phyloP scores from a whole-genome alignment of 2,329 filamentous ascomycete genomes.

The Colletotrichum godetiae region DNA sequence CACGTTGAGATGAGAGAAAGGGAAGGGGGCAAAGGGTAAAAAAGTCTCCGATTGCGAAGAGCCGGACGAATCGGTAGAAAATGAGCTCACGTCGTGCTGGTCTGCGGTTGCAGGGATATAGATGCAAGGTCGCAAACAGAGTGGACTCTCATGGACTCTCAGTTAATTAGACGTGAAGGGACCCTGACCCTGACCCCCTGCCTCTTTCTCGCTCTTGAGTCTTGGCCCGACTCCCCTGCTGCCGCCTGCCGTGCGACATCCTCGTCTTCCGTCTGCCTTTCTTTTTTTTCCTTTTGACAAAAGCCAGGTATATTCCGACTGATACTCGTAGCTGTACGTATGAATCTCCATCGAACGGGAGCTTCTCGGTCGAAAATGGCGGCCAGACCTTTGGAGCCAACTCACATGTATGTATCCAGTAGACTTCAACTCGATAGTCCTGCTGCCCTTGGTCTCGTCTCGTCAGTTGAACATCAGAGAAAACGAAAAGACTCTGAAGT shows the following conservation, averaged over 20 bases:
- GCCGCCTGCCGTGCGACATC: background rate
- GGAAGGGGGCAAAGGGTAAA: slow-evolving; percentile 4
- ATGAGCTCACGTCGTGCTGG: slow-evolving; percentile 12
- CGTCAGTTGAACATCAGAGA: background rate
- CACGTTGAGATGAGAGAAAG: background rate
- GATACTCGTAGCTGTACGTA: background rate
- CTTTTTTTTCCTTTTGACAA: background rate
- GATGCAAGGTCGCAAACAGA: slow-evolving; percentile 25
- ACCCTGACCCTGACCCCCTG: slow-evolving; percentile 1
- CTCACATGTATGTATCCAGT: background rate
- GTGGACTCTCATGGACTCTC: slow-evolving; percentile 28
- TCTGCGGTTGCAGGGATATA: background rate
- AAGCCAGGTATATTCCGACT: background rate
- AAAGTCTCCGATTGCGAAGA: slow-evolving; percentile 14
- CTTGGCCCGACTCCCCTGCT: background rate
- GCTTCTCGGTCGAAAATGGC: background rate
- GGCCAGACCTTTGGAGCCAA: background rate
- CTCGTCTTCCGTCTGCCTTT: slow-evolving; percentile 8
- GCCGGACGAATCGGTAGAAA: slow-evolving; percentile 34
- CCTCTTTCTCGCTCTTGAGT: background rate
- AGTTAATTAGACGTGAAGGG: slow-evolving; percentile 29
- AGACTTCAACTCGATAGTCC: background rate
- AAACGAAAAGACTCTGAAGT: no score
- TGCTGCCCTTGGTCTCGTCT: background rate
- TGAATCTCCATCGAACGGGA: background rate